These are phyloP conservation scores for Anaeramoeba flamelloides DNA, from an alignment of 78 protist genomes.

Conservation along the genomic window DNA sequence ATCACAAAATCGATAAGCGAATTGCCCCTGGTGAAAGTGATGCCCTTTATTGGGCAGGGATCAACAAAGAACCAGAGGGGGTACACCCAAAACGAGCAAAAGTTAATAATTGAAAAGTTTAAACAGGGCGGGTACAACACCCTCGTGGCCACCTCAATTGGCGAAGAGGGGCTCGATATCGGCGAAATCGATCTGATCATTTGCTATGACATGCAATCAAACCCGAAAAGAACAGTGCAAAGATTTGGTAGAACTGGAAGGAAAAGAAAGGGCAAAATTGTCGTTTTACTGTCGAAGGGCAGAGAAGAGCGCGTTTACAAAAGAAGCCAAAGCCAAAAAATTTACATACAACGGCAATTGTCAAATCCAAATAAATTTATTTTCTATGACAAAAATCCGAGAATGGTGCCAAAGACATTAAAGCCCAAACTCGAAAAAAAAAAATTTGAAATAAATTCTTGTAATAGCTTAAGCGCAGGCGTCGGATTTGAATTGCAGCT, in stretches of 20 bases:
- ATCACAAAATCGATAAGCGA: not conserved
- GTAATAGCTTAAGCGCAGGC: too few relatives aligned
- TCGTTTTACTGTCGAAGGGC: too few relatives aligned
- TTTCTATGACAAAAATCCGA: too few relatives aligned
- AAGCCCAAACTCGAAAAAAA: too few relatives aligned
- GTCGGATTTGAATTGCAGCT: too few relatives aligned
- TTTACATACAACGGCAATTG: too few relatives aligned
- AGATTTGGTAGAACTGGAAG: slow-evolving; percentile 89
- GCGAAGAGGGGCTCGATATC: too few relatives aligned
- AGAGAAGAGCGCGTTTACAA: too few relatives aligned
- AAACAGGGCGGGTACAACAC: slow-evolving; percentile 47
- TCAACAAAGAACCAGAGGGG: not conserved
- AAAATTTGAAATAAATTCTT: too few relatives aligned
- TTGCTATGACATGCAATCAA: slow-evolving; percentile 47
- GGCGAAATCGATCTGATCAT: slow-evolving; percentile 81
- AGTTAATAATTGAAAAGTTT: slow-evolving; percentile 29
- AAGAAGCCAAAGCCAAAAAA: too few relatives aligned
- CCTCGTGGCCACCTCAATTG: slow-evolving; percentile 79
- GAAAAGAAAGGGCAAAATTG: slow-evolving; percentile 20
- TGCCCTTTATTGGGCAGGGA: not conserved
- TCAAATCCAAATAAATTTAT: too few relatives aligned
- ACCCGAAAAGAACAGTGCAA: slow-evolving; percentile 61
- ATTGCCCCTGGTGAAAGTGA: not conserved
- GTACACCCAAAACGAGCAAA: not conserved
- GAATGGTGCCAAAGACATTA: too few relatives aligned